Percentiles rank a stretch among this genome's conserved stretches.
Conservation (phyloP, 202 grass and related monocot genomes). For the Saccharum hybrid region DNA sequence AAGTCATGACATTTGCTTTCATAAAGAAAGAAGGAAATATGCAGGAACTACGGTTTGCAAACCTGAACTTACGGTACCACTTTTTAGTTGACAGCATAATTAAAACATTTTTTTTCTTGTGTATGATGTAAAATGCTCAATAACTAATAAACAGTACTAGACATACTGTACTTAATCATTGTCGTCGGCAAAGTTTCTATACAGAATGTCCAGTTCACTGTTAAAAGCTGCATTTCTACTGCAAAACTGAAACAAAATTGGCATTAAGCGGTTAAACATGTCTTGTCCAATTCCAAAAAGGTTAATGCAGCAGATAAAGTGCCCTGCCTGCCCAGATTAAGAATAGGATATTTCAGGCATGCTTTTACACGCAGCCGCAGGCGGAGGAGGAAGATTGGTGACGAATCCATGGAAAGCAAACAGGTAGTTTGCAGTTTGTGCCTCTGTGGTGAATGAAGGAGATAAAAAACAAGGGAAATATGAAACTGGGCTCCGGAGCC, state of each 20-base stretch:
- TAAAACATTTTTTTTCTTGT: background rate
- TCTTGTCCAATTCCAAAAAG: background rate
- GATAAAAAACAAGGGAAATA: too few relatives aligned
- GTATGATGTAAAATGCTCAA: background rate
- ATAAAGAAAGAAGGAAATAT: background rate
- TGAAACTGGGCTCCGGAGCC: background rate
- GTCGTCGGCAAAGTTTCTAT: too few relatives aligned
- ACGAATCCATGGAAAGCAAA: background rate
- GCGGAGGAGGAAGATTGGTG: background rate
- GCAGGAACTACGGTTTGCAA: background rate
- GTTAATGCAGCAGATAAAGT: background rate
- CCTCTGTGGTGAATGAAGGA: background rate
- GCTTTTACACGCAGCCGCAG: background rate
- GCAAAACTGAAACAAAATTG: background rate
- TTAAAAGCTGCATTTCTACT: background rate
- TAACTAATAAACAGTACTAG: too few relatives aligned
- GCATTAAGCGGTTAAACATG: background rate
- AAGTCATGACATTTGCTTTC: background rate
- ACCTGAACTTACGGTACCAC: too few relatives aligned
- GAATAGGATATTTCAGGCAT: background rate
- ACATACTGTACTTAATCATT: background rate
- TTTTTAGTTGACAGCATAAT: background rate
- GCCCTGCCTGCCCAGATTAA: background rate
- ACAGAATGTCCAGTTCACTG: background rate
- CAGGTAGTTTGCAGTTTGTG: background rate